phyloP scores from a whole-genome alignment of 495 filamentous ascomycete genomes.

The Neurospora sp. region DNA sequence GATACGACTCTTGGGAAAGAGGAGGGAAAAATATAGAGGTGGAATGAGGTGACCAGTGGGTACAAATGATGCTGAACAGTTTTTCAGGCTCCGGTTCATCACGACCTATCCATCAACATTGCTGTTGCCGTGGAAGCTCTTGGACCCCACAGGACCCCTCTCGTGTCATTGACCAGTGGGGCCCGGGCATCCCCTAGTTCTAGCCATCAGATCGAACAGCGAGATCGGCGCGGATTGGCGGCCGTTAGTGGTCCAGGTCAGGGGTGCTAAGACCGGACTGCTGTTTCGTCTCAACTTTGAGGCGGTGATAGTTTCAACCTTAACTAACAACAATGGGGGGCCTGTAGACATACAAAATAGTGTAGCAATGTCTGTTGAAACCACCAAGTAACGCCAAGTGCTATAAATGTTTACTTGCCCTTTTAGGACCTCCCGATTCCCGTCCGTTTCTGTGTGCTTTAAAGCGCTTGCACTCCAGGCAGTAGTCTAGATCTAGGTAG shows the following conservation, averaged over 20 bases:
- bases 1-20: neutral
- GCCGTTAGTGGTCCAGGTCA: neutral
- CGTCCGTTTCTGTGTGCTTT: neutral
- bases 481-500: neutral
- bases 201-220: neutral
- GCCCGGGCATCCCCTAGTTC: neutral
- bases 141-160: neutral
- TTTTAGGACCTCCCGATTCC: neutral
- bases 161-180: neutral
- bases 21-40: neutral
- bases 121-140: neutral
- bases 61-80: neutral
- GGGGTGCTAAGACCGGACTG: neutral
- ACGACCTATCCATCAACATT: neutral
- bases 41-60: neutral
- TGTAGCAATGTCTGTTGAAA: neutral
- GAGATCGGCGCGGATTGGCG: neutral
- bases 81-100: neutral
- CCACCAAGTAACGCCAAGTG: neutral
- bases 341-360: neutral
- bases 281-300: neutral
- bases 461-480: neutral
- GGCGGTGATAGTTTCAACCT: neutral
- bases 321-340: neutral
- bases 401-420: neutral